Evolutionary conservation across 208 protist species (phyloP).

Genomic region (Acanthamoeba quina): DNA sequence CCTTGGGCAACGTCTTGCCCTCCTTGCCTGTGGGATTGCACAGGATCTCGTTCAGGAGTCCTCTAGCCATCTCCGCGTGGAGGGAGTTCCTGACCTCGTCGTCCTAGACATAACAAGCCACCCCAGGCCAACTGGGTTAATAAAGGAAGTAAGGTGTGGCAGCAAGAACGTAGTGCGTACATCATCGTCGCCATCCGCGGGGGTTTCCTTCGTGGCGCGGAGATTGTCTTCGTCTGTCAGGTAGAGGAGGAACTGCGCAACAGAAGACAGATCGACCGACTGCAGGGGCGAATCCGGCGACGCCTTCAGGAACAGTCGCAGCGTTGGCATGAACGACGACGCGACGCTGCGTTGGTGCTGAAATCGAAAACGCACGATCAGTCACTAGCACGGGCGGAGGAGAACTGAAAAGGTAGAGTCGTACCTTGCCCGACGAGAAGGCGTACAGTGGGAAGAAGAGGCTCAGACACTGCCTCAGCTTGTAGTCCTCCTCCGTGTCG

Average conservation of each 20-base stretch:
- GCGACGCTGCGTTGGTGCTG: slow-evolving; percentile 7
- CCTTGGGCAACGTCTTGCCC: slow-evolving; percentile 29
- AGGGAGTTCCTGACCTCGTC: neutral
- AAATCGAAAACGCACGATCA: neutral
- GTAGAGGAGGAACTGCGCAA: slow-evolving; percentile 33
- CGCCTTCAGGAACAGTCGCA: slow-evolving; percentile 5
- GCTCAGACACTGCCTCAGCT: slow-evolving; percentile 24
- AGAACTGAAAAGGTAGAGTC: neutral
- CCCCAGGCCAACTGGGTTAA: too few relatives aligned
- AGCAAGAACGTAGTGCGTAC: neutral
- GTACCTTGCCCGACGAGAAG: slow-evolving; percentile 18
- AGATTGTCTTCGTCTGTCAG: slow-evolving; percentile 10
- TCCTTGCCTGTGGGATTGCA: slow-evolving; percentile 16
- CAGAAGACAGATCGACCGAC: neutral
- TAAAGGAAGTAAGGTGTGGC: too few relatives aligned
- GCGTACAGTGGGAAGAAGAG: slow-evolving; percentile 61
- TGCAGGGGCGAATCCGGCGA: neutral
- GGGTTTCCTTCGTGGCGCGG: neutral
- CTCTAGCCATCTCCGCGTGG: neutral
- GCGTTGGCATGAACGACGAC: neutral
- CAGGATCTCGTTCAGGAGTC: slow-evolving; percentile 32
- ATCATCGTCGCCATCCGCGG: neutral
- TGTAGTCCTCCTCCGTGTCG: slow-evolving; percentile 3
- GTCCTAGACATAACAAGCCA: neutral
- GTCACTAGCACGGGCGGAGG: neutral